Percentiles rank a stretch among this genome's conserved stretches.
phyloP scores from a whole-genome alignment of 1,284 basidiomycete genomes.

The Melampsora larici-populina region DNA sequence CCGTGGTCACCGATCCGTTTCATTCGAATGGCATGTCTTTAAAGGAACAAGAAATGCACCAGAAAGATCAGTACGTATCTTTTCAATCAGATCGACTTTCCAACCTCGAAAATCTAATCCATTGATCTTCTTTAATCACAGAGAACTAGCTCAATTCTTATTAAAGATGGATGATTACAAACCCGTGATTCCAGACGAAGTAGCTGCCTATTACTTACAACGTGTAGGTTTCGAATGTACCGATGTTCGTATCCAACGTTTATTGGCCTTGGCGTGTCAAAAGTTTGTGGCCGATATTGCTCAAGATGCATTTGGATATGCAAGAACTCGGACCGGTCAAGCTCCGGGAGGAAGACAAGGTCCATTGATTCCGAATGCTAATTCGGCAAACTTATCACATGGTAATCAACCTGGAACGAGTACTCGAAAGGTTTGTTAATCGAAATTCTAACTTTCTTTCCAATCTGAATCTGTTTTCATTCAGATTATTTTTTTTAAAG shows the following conservation, averaged over 20 bases:
- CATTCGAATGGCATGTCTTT: conserved; percentile 25
- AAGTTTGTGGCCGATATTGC: conserved; percentile 98
- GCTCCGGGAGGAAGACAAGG: conserved; percentile 53
- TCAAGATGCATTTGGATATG: conserved; percentile 94
- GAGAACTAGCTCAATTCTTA: conserved; percentile 88
- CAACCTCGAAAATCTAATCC: neutral
- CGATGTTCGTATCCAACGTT: conserved; percentile 83
- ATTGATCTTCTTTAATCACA: conserved; percentile 54
- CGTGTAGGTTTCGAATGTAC: conserved; percentile 93
- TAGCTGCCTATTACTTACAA: conserved; percentile 96
- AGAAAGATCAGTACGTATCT: conserved; percentile 37
- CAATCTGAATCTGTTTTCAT: neutral
- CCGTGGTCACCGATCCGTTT: neutral
- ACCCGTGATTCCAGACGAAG: conserved; percentile 96
- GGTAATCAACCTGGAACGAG: conserved; percentile 35
- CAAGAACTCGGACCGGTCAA: conserved; percentile 73
- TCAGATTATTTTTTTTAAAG: neutral
- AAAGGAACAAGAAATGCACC: conserved; percentile 41
- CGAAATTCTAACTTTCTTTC: conserved; percentile 21
- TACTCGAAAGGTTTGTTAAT: conserved; percentile 27
- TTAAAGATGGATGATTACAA: conserved; percentile 95
- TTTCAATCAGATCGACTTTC: neutral
- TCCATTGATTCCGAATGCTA: conserved; percentile 22
- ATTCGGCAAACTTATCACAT: conserved; percentile 44
- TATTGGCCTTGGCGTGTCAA: conserved; percentile 91